phyloP scores from a whole-genome alignment of 345 rosid species.

The Rhodomyrtus tomentosa region DNA sequence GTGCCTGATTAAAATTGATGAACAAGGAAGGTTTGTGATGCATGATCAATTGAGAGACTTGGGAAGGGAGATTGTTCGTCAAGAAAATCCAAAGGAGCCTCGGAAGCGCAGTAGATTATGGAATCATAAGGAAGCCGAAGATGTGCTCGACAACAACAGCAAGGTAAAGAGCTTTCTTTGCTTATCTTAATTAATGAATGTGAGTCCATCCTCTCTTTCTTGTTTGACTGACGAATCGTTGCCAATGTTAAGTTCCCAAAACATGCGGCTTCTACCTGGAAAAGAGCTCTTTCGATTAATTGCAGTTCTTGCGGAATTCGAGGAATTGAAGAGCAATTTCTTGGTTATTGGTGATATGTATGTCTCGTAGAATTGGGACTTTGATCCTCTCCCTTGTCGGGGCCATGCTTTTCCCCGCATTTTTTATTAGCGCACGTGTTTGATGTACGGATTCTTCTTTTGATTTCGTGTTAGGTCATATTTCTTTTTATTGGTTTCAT shows the following conservation, averaged over 20 bases:
- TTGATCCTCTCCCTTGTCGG: neutral
- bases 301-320: neutral
- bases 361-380: too few relatives aligned
- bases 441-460: neutral
- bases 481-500: too few relatives aligned
- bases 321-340: neutral
- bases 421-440: neutral
- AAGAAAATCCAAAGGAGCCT: neutral
- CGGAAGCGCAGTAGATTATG: neutral
- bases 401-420: neutral
- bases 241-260: neutral
- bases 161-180: neutral
- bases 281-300: neutral
- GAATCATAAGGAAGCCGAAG: neutral
- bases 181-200: neutral
- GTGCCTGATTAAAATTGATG: neutral
- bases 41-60: neutral
- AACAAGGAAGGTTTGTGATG: fast-evolving
- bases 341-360: too few relatives aligned
- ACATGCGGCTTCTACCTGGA: neutral
- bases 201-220: neutral
- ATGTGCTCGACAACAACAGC: neutral
- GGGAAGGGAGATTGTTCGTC: neutral
- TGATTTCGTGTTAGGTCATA: neutral
- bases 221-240: neutral